Conservation (phyloP, 305 asterid genomes). For the Fraxinus platypoda region DNA sequence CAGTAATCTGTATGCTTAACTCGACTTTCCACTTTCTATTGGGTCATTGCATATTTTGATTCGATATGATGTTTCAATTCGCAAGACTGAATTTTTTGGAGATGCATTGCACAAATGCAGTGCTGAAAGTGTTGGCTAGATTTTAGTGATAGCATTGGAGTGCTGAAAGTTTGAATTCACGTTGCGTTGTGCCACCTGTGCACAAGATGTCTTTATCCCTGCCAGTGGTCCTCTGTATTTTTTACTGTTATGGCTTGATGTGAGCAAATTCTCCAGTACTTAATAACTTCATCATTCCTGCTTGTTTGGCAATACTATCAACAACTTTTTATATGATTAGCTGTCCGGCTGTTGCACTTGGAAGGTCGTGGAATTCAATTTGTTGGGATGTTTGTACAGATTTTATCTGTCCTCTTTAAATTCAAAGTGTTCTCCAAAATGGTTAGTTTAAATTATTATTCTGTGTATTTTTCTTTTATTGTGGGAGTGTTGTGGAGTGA, state of each 20-base stretch:
- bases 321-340: slow-evolving; percentile 10
- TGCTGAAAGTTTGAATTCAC: slow-evolving; percentile 16
- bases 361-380: slow-evolving; percentile 20
- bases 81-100: slow-evolving; percentile 6
- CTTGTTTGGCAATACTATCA: slow-evolving; percentile 13
- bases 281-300: slow-evolving; percentile 8
- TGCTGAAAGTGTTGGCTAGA: slow-evolving; percentile 15
- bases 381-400: slow-evolving; percentile 13
- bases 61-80: slow-evolving; percentile 14
- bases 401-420: background rate
- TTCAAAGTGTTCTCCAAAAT: background rate
- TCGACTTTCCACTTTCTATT: slow-evolving; percentile 14
- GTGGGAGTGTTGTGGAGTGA: background rate
- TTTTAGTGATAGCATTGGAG: slow-evolving; percentile 9
- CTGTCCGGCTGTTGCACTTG: slow-evolving; percentile 20
- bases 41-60: background rate
- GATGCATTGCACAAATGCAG: slow-evolving; percentile 25
- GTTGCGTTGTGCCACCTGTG: slow-evolving; percentile 16
- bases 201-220: background rate
- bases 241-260: slow-evolving; percentile 1
- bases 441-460: background rate
- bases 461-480: background rate
- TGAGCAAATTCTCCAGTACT: background rate
- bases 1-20: slow-evolving; percentile 16
- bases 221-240: background rate